Percentiles rank a stretch among this genome's conserved stretches.
phyloP scores from a whole-genome alignment of 176 grass and related monocot species.

The Juncus inflexus region DNA sequence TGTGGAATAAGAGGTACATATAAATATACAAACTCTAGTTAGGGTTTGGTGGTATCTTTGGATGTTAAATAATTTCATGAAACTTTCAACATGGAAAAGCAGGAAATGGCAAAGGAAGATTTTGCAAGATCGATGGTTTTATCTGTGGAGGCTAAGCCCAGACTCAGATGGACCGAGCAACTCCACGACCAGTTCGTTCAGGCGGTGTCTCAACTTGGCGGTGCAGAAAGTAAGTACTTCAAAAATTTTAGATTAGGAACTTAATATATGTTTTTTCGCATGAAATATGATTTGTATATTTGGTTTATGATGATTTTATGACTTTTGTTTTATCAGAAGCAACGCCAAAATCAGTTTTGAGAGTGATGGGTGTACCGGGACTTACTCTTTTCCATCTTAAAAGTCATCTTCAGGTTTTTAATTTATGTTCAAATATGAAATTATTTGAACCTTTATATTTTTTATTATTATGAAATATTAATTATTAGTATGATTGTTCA shows the following conservation, averaged over 20 bases:
- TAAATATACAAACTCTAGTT: background rate
- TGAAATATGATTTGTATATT: background rate
- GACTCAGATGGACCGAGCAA: slow-evolving; percentile 75
- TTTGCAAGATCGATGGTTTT: slow-evolving; percentile 1
- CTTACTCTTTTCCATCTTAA: slow-evolving; percentile 89
- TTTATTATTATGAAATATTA: background rate
- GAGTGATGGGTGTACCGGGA: slow-evolving; percentile 55
- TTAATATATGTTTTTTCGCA: background rate
- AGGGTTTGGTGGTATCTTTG: slow-evolving; percentile 5
- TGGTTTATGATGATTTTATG: slow-evolving; percentile 8
- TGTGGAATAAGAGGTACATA: slow-evolving; percentile 19
- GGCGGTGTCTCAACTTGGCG: slow-evolving; percentile 66
- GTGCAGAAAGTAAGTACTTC: slow-evolving; percentile 54
- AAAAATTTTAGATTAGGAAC: background rate
- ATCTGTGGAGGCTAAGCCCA: slow-evolving; percentile 33
- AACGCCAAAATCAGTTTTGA: slow-evolving; percentile 75
- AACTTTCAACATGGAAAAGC: slow-evolving; percentile 19
- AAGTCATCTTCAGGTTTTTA: slow-evolving; percentile 82
- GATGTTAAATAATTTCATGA: slow-evolving; percentile 24
- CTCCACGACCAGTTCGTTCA: slow-evolving; percentile 62
- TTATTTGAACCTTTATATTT: slow-evolving; percentile 1
- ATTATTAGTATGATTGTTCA: background rate
- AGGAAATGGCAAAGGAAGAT: slow-evolving; percentile 17
- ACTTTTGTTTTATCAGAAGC: slow-evolving; percentile 52
- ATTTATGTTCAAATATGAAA: background rate